phyloP scores from a whole-genome alignment of 495 filamentous ascomycete genomes.

The Stereocaulon alpinum region DNA sequence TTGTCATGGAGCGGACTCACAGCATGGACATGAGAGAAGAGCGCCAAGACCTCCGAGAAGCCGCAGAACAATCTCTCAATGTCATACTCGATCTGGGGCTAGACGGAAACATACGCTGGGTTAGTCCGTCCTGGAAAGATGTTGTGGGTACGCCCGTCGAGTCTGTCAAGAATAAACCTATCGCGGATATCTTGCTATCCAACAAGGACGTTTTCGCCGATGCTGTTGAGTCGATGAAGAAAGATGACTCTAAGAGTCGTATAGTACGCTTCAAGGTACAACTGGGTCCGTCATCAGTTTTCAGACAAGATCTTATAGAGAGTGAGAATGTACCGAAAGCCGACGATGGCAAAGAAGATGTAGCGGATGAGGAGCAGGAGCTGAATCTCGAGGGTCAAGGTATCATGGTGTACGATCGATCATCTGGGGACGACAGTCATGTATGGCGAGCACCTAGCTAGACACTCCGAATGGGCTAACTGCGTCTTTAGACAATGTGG shows the following conservation, averaged over 20 bases:
- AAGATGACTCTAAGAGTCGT: conserved; percentile 85
- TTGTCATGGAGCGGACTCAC: conserved; percentile 46
- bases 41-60: conserved; percentile 84
- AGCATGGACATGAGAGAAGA: conserved; percentile 67
- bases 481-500: conserved; percentile 78
- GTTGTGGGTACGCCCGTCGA: conserved; percentile 72
- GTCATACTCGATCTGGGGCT: conserved; percentile 88
- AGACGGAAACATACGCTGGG: conserved; percentile 83
- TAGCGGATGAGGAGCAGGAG: conserved; percentile 38
- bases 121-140: conserved; percentile 92
- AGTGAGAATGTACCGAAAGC: conserved; percentile 22
- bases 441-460: conserved; percentile 42
- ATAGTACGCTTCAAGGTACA: conserved; percentile 76
- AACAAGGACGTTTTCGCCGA: conserved; percentile 69
- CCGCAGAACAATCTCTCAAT: conserved; percentile 91
- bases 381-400: conserved; percentile 89
- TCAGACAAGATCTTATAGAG: conserved; percentile 37
- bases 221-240: conserved; percentile 76
- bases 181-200: conserved; percentile 71
- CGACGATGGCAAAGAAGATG: conserved; percentile 34
- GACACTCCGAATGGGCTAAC: conserved; percentile 3
- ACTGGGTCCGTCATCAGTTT: conserved; percentile 45
- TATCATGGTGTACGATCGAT: conserved; percentile 92
- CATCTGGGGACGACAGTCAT: conserved; percentile 78
- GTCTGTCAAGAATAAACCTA: conserved; percentile 62